phyloP scores from a whole-genome alignment of 2,329 filamentous ascomycete genomes.

The Boeremia exigua region DNA sequence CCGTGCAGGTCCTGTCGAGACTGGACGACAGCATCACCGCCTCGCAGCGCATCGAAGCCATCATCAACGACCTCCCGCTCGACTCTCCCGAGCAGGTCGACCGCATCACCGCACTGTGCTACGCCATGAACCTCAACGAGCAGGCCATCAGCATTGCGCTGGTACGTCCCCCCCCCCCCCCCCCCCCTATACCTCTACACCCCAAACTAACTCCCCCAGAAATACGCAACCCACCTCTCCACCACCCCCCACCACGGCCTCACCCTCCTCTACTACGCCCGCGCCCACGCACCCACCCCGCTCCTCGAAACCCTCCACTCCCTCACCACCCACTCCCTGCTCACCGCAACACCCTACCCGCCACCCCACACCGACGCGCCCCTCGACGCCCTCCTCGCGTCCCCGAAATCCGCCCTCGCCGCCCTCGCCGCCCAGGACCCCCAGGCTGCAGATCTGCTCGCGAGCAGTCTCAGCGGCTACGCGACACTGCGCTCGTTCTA shows the following conservation, averaged over 20 bases:
- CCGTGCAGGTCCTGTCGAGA: constrained; percentile 80
- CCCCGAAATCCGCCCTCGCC: constrained; percentile 74
- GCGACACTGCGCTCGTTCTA: constrained; percentile 91
- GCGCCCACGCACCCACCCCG: constrained; percentile 78
- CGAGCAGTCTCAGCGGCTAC: constrained; percentile 88
- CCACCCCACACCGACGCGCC: constrained; percentile 72
- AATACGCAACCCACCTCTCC: constrained; percentile 80
- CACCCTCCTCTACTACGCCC: constrained; percentile 87
- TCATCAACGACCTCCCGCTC: constrained; percentile 76
- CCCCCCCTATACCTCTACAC: background rate
- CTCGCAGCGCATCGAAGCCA: constrained; percentile 73
- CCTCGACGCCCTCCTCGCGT: constrained; percentile 71
- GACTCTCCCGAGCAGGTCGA: constrained; percentile 76
- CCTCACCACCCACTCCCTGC: constrained; percentile 83
- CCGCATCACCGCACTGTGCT: constrained; percentile 79
- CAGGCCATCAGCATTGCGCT: constrained; percentile 84
- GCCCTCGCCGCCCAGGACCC: constrained; percentile 75
- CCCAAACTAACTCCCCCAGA: constrained; percentile 57
- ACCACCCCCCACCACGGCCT: constrained; percentile 81
- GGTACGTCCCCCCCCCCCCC: constrained; percentile 53
- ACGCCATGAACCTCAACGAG: constrained; percentile 75
- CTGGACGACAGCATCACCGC: constrained; percentile 76
- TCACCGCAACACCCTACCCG: constrained; percentile 84
- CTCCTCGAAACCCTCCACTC: constrained; percentile 86
- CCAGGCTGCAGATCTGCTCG: constrained; percentile 81